These are phyloP conservation scores for Phlebiopsis gigantea DNA, from an alignment of 768 basidiomycete species.

Conservation along the genomic window DNA sequence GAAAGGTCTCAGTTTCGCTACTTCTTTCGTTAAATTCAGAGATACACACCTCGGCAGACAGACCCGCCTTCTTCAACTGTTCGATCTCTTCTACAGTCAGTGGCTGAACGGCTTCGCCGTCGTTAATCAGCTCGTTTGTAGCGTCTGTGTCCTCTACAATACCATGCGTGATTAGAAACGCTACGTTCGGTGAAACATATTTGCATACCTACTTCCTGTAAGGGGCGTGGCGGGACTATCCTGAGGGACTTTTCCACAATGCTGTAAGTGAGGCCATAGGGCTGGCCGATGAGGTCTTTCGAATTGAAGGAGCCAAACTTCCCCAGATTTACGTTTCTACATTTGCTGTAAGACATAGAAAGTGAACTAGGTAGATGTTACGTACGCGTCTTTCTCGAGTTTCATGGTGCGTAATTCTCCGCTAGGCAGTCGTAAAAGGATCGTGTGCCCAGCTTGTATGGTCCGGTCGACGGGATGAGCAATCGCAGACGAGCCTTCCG, in stretches of 20 bases:
- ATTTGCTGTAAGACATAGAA: background rate
- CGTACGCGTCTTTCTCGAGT: slow-evolving; percentile 68
- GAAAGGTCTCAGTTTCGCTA: too few relatives aligned
- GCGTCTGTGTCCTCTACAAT: slow-evolving; percentile 88
- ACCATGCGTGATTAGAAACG: slow-evolving; percentile 4
- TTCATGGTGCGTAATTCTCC: slow-evolving; percentile 74
- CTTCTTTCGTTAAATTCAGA: background rate
- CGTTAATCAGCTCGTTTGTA: slow-evolving; percentile 94
- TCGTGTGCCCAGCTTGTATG: slow-evolving; percentile 68
- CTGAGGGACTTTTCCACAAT: slow-evolving; percentile 68
- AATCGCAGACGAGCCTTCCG: slow-evolving; percentile 19
- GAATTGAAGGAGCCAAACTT: slow-evolving; percentile 82
- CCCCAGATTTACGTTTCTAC: slow-evolving; percentile 69
- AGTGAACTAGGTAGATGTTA: background rate
- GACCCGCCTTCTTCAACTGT: slow-evolving; percentile 73
- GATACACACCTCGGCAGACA: slow-evolving; percentile 62
- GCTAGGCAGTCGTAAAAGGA: slow-evolving; percentile 75
- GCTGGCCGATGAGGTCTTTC: slow-evolving; percentile 73
- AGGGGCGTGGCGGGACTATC: slow-evolving; percentile 51
- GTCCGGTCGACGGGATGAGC: slow-evolving; percentile 17
- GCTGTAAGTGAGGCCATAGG: slow-evolving; percentile 88
- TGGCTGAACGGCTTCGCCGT: slow-evolving; percentile 79
- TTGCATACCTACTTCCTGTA: slow-evolving; percentile 76
- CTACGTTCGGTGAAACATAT: background rate
- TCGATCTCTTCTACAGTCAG: slow-evolving; percentile 82